Evolutionary conservation across 192 early-diverging fungal genomes (phyloP), one percentile per base, ranked within the genome.

Genomic region (Gamsiella multidivaricata): DNA sequence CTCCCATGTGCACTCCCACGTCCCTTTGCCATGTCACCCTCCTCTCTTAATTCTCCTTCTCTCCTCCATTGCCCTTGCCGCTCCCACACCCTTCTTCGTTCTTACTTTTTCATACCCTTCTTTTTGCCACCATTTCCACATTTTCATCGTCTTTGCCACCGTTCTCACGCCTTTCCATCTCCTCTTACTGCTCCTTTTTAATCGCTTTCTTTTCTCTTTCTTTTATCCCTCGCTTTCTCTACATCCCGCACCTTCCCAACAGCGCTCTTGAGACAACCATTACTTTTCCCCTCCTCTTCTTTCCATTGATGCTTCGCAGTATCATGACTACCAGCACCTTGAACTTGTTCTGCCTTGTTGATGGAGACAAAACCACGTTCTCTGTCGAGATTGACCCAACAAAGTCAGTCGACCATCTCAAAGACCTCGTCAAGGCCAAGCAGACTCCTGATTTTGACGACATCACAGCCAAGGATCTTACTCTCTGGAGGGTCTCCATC

Each of bases 201-300:
- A n/a, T n/a, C n/a, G n/a, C n/a, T 20, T 50, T 20, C 11, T 20
- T 20, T 20, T 20, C 23, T 50, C n/a, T 49, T 49, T 49, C 47
- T 49, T 49, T 49, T 18, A 18, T 49, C 47, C 23, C 47, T 49
- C 47, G 47, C 47, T 49, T 49, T 49, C 23, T 49, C n/a, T 49
- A 49, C 18, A 49, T 22, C 47, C 18, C 17, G 17, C 47, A 18
- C 17, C 23, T 49, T 22, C 37, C n/a, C n/a, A n/a, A n/a, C n/a
- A n/a, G n/a, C n/a, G n/a, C n/a, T n/a, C n/a, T n/a, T n/a, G n/a
- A n/a, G n/a, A n/a, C n/a, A n/a, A n/a, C n/a, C n/a, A n/a, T n/a
- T n/a, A n/a, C 18, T 47, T 53, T 53, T 18, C 28, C 18, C 25
- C 18, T 22, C 52, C 28, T 6, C 4, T 29, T 53, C 28, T 53